phyloP scores from a whole-genome alignment of 2,329 filamentous ascomycete species.

The Aspergillus jensenii region DNA sequence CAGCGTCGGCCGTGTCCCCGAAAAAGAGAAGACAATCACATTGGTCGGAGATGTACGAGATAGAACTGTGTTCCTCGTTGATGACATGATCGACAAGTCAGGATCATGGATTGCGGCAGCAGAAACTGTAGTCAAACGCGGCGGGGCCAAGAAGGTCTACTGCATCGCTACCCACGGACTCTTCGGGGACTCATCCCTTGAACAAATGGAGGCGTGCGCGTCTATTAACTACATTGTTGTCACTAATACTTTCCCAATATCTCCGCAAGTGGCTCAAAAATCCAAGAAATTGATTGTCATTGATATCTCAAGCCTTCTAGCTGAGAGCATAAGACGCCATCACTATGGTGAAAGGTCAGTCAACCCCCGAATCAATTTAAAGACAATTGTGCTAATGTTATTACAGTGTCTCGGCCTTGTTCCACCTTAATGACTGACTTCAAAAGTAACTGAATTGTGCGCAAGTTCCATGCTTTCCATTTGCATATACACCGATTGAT shows the following conservation, averaged over 20 bases:
- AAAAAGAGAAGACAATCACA: constrained; percentile 91
- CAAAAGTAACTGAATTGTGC: neutral
- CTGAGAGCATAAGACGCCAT: constrained; percentile 92
- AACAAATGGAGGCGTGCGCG: constrained; percentile 86
- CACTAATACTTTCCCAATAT: constrained; percentile 95
- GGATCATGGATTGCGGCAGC: constrained; percentile 97
- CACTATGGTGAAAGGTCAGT: constrained; percentile 83
- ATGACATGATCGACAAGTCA: constrained; percentile 98
- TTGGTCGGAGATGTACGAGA: constrained; percentile 92
- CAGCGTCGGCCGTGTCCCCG: constrained; percentile 57
- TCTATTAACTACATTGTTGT: constrained; percentile 94
- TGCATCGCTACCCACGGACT: constrained; percentile 97
- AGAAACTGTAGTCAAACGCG: constrained; percentile 92
- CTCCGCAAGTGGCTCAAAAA: constrained; percentile 66
- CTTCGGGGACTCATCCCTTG: constrained; percentile 84
- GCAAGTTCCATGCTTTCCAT: neutral
- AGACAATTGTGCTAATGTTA: constrained; percentile 17
- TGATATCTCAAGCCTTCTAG: constrained; percentile 81
- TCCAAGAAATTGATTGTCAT: constrained; percentile 84
- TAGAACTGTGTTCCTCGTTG: constrained; percentile 87
- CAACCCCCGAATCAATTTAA: constrained; percentile 51
- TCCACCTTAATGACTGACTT: constrained; percentile 59
- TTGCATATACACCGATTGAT: constrained; percentile 7
- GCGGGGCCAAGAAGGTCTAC: constrained; percentile 88
- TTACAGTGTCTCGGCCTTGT: constrained; percentile 55